Conservation (phyloP, 2,329 filamentous ascomycete genomes). For the Aspergillus eucalypticola region DNA sequence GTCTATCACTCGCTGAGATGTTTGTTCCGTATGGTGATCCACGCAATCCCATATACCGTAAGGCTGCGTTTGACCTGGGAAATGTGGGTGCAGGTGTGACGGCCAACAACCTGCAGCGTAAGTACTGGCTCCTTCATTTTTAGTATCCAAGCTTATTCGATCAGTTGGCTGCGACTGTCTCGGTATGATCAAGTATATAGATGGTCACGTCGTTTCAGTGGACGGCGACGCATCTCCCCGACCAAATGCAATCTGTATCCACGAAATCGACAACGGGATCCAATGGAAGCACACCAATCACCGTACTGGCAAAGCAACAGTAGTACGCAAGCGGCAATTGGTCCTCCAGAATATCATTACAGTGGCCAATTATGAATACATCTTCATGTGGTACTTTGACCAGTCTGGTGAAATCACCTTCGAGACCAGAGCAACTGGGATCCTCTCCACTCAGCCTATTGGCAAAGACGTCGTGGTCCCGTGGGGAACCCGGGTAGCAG, state of each 20-base stretch:
- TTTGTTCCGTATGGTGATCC: conserved; percentile 49
- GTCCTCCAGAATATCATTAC: conserved; percentile 46
- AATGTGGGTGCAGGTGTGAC: conserved; percentile 45
- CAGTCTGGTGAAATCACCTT: conserved; percentile 44
- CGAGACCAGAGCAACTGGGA: conserved; percentile 50
- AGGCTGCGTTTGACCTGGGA: conserved; percentile 49
- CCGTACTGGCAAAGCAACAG: conserved; percentile 37
- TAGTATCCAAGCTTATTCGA: neutral
- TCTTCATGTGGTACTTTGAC: conserved; percentile 46
- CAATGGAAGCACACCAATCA: conserved; percentile 45
- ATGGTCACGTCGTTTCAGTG: conserved; percentile 38
- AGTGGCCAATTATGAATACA: conserved; percentile 49
- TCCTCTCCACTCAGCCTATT: conserved; percentile 42
- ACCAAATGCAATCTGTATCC: conserved; percentile 47
- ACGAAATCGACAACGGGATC: conserved; percentile 43
- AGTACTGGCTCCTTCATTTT: neutral
- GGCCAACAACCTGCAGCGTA: conserved; percentile 42
- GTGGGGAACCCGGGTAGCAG: conserved; percentile 44
- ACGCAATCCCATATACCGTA: conserved; percentile 43
- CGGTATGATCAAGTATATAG: conserved; percentile 42
- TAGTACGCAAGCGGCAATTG: conserved; percentile 36
- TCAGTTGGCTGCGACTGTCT: conserved; percentile 46
- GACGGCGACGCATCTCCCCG: conserved; percentile 38
- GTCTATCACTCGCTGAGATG: conserved; percentile 47
- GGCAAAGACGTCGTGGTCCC: conserved; percentile 34